These are phyloP conservation scores for Santalum album DNA, from an alignment of 164 flowering plant genomes.

Conservation along the genomic window DNA sequence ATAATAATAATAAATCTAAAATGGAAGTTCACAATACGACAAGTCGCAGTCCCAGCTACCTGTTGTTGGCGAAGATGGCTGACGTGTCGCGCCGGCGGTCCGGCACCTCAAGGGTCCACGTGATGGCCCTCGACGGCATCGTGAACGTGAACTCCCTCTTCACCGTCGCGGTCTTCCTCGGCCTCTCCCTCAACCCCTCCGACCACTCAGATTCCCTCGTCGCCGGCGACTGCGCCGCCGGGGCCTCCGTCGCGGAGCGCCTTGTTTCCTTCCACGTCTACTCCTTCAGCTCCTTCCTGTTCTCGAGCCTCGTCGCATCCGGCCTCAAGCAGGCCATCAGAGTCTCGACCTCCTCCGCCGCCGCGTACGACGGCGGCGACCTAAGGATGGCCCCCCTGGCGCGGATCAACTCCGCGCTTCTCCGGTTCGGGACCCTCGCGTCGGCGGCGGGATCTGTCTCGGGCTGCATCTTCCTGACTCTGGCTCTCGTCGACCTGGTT, in stretches of 20 bases:
- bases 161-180: slow-evolving; percentile 78
- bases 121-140: slow-evolving; percentile 73
- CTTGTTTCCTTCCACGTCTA: slow-evolving; percentile 67
- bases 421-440: slow-evolving; percentile 45
- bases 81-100: slow-evolving; percentile 7
- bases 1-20: no score
- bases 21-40: no score
- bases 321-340: slow-evolving; percentile 64
- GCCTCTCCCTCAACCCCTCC: slow-evolving; percentile 42
- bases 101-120: slow-evolving; percentile 44
- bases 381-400: slow-evolving; percentile 4
- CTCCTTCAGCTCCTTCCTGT: slow-evolving; percentile 84
- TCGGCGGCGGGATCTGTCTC: slow-evolving; percentile 59
- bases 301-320: slow-evolving; percentile 75
- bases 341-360: slow-evolving; percentile 7
- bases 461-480: slow-evolving; percentile 68
- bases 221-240: slow-evolving; percentile 29
- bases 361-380: slow-evolving; percentile 7
- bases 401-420: slow-evolving; percentile 32
- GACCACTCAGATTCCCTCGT: slow-evolving; percentile 19
- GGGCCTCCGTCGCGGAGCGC: slow-evolving; percentile 24
- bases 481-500: slow-evolving; percentile 65
- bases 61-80: slow-evolving; percentile 7
- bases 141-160: slow-evolving; percentile 80
- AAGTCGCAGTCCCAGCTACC: no score